Percentiles rank a stretch among this genome's conserved stretches.
These are phyloP conservation scores for Mucor lusitanicus DNA, from an alignment of 371 early-diverging fungal genomes.

Conservation along the genomic window DNA sequence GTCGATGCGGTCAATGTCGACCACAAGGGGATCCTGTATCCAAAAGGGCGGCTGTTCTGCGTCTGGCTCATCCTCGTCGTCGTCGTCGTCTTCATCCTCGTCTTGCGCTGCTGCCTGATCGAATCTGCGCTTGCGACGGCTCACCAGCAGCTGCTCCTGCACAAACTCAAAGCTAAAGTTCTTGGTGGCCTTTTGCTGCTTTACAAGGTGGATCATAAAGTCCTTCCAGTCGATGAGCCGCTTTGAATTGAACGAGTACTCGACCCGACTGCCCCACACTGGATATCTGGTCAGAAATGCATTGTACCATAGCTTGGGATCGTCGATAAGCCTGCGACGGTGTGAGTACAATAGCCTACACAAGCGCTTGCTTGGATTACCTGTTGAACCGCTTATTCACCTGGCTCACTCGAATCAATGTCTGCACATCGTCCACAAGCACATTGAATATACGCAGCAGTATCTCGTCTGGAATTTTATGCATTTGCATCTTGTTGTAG, in stretches of 20 bases:
- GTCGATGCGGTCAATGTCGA: conserved; percentile 30
- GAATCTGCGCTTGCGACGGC: background rate
- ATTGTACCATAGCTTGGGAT: conserved; percentile 31
- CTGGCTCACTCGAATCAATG: background rate
- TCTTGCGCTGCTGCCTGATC: no score
- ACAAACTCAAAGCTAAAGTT: conserved; percentile 27
- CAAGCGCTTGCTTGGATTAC: background rate
- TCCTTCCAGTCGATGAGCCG: conserved; percentile 29
- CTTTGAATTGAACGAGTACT: conserved; percentile 13
- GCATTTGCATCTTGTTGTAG: conserved; percentile 15
- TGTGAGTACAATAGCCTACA: background rate
- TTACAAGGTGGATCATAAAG: conserved; percentile 26
- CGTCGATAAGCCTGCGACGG: conserved; percentile 16
- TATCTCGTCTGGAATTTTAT: conserved; percentile 34
- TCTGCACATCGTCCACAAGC: conserved; percentile 3
- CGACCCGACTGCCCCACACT: conserved; percentile 21
- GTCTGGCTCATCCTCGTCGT: background rate
- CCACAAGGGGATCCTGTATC: conserved; percentile 37
- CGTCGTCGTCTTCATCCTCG: background rate
- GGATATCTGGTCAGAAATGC: conserved; percentile 22
- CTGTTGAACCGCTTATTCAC: conserved; percentile 7
- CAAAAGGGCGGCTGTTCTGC: conserved; percentile 21
- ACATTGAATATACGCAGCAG: conserved; percentile 19
- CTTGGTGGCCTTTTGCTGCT: conserved; percentile 21
- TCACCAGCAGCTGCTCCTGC: conserved; percentile 9